These are phyloP conservation scores for Epichloe coenophiala DNA, from an alignment of 2,329 filamentous ascomycete genomes.

Conservation along the genomic window DNA sequence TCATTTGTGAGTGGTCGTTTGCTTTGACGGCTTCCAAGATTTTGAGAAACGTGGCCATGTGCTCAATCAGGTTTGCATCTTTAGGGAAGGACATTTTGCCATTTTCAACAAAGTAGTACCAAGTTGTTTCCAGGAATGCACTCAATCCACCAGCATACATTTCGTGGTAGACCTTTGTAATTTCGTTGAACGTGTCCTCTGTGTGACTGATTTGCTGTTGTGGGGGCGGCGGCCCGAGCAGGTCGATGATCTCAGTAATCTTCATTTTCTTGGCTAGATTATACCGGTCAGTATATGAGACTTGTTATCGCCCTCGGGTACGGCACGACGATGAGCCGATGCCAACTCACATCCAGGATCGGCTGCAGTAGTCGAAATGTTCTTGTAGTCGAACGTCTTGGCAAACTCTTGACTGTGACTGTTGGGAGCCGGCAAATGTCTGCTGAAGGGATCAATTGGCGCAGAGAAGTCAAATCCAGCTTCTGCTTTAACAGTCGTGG, in stretches of 20 bases:
- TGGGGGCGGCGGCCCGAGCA: conserved; percentile 46
- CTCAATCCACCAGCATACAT: conserved; percentile 66
- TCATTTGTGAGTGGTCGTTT: conserved; percentile 38
- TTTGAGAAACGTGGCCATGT: conserved; percentile 52
- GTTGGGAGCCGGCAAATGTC: conserved; percentile 2
- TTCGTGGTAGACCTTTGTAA: conserved; percentile 58
- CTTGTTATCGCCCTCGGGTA: too few species aligned
- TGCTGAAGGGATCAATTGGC: conserved; percentile 47
- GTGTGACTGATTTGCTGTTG: conserved; percentile 38
- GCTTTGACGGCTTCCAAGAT: conserved; percentile 34
- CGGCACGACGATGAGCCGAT: neutral
- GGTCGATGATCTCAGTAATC: conserved; percentile 57
- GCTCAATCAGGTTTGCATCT: conserved; percentile 46
- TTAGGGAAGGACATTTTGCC: conserved; percentile 32
- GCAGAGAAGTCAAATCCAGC: conserved; percentile 32
- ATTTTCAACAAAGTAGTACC: conserved; percentile 51
- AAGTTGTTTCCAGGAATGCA: conserved; percentile 67
- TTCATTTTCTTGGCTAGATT: conserved; percentile 40
- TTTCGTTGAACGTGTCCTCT: conserved; percentile 46
- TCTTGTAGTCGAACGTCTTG: conserved; percentile 10
- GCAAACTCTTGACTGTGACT: conserved; percentile 1
- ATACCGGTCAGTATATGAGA: conserved; percentile 1
- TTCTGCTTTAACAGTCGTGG: conserved; percentile 30
- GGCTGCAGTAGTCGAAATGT: conserved; percentile 12
- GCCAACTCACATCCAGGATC: conserved; percentile 33